Base-by-base conservation (phyloP, 2,329 filamentous ascomycete genomes). In the Alternaria sp. region DNA sequence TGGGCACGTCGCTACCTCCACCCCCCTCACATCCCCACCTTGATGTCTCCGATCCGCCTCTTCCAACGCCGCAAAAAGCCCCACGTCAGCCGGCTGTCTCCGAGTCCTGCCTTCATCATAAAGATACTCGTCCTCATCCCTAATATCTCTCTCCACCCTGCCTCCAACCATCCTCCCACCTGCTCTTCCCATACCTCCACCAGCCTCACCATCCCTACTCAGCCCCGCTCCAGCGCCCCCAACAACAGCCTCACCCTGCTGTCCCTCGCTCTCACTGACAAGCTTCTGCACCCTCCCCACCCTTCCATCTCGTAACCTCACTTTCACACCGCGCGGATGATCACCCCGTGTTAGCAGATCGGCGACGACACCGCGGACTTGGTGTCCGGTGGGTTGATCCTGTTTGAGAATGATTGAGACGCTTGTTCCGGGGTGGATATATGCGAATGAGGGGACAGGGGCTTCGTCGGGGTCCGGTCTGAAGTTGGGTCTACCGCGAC, bases 261-360 rank as follows among this genome's bases (percentile, higher is more conserved):
- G 21, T 0, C 72, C 64, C 28, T 75, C 71, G 2, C 44, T 64
- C 65, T 47, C 74, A 57, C 15, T 62, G 3, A 79, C 82, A 78
- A 92, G 84, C 47, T 84, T 82, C 78, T 94, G 92, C 26, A 95
- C 92, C 15, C 92, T 83, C 2, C 92, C 92, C 3, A 95, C 87
- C 25, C 90, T 85, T 1, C 91, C 91, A 76, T 92, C 90, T 1
- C 82, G 81, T 6, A 95, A 83, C 3, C 91, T 87, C 23, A 94
- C 91, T 78, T 94, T 95, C 81, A 94, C 92, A 36, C 92, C 92
- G 10, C 90, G 86, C 3, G 91, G 90, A 72, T 95, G 92, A 69
- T 94, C 88, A 25, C 91, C 90, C 1, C 87, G 83, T 3, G 91
- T 94, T 51, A 95, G 83, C 0, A 94, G 78, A 49, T 93, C 87